Conservation (phyloP, 1,139 yeast genomes). For the Hyphopichia fennica region DNA sequence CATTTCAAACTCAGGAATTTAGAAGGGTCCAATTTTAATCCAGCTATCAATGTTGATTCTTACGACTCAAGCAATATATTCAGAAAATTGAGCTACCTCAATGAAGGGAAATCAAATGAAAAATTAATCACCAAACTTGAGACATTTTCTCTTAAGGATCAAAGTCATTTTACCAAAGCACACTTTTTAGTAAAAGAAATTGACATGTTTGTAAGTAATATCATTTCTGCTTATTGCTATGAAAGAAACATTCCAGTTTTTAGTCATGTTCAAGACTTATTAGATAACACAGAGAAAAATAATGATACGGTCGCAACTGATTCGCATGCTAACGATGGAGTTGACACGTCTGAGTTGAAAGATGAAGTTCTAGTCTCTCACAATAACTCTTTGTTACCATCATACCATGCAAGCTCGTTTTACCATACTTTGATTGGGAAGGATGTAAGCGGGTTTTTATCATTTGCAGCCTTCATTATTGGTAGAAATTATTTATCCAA, state of each 20-base stretch:
- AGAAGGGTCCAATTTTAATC: slow-evolving; percentile 26
- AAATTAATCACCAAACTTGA: slow-evolving; percentile 10
- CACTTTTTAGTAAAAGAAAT: slow-evolving; percentile 28
- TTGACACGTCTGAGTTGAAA: background rate
- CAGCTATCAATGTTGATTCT: slow-evolving; percentile 2
- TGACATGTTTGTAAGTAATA: slow-evolving; percentile 23
- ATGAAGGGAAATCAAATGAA: slow-evolving; percentile 7
- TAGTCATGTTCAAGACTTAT: slow-evolving; percentile 19
- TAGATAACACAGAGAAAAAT: slow-evolving; percentile 7
- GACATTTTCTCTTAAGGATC: background rate
- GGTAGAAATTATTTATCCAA: slow-evolving; percentile 31
- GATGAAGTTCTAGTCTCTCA: slow-evolving; percentile 33
- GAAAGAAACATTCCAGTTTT: slow-evolving; percentile 29
- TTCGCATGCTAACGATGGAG: slow-evolving; percentile 7
- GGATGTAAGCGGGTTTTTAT: slow-evolving; percentile 35
- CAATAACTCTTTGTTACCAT: slow-evolving; percentile 37
- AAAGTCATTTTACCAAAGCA: slow-evolving; percentile 9
- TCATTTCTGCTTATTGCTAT: slow-evolving; percentile 25
- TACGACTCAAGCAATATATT: slow-evolving; percentile 7
- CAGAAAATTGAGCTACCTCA: slow-evolving; percentile 8
- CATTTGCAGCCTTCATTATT: slow-evolving; percentile 32
- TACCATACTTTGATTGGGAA: slow-evolving; percentile 37
- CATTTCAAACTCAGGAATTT: slow-evolving; percentile 34
- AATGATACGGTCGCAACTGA: background rate
- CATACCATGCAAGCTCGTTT: slow-evolving; percentile 33